Evolutionary conservation across 305 asterid species (phyloP), one percentile per base, ranked within the genome.

Genomic region (Solanum aculeatissimum): DNA sequence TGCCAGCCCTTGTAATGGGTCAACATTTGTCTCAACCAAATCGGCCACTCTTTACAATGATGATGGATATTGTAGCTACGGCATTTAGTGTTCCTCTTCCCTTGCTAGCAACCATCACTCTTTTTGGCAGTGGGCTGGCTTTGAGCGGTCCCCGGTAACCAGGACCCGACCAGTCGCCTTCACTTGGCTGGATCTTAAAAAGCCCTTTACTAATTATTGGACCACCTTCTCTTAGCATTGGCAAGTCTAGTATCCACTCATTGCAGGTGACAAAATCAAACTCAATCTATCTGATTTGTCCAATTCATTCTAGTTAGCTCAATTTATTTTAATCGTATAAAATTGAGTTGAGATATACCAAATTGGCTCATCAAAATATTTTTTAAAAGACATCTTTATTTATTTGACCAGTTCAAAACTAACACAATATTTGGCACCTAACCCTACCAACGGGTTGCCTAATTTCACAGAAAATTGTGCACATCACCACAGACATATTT

Each of bases 101-200:
- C 14, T 29, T 19, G 74, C 9, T 69, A 70, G 42, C 79, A 70
- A 40, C 54, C 54, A 11, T 40, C 2, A n/a, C 6, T 42, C 21
- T 43, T 53, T 43, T 23, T 13, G 6, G 74, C 54, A 70, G n/a
- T 70, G 54, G 79, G 79, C 54, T 71, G 40, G 80, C 53, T 72
- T 72, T 72, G 58, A 45, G 55, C 58, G 80, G 81, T 72, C 81
- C 81, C 81, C 81, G n/a, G n/a, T n/a, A n/a, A n/a, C n/a, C n/a
- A n/a, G n/a, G 38, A 9, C 51, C 51, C 29, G 47, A 38, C 14
- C 13, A 27, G 40, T 45, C 80, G 58, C 58, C 80, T 72, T 72
- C 80, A 72, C 21, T 74, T 7, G 58, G 81, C 42, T 74, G 81
- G 2, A 23, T 43, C 14, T 10, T 21, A 55, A 13, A 7, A 74